Percentiles rank a stretch among this genome's conserved stretches.
Conservation (phyloP, 805 yeast genomes). For the Cyberlindnera saturnus region DNA sequence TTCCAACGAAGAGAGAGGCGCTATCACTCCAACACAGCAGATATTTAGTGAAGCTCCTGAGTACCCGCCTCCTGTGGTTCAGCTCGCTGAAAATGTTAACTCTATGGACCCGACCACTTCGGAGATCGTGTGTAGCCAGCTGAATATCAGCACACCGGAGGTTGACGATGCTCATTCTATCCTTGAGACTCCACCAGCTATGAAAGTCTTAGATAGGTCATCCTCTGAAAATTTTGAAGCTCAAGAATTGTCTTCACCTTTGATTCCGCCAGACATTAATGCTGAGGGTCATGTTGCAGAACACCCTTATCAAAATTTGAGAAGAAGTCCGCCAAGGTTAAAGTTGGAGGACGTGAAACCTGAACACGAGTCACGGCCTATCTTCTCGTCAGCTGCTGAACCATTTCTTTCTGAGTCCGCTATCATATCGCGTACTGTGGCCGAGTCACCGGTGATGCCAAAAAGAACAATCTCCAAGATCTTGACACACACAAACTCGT, state of each 20-base stretch:
- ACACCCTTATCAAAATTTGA: neutral
- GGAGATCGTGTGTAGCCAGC: slow-evolving; percentile 3
- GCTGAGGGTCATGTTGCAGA: too few relatives aligned
- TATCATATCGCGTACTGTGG: too few relatives aligned
- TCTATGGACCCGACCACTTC: slow-evolving; percentile 13
- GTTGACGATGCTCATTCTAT: neutral
- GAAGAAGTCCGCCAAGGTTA: neutral
- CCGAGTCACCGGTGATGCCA: neutral
- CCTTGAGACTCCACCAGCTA: too few relatives aligned
- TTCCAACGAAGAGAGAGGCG: neutral
- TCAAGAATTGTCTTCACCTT: too few relatives aligned
- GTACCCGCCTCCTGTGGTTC: slow-evolving; percentile 17
- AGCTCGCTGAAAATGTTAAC: slow-evolving; percentile 10
- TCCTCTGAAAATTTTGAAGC: too few relatives aligned
- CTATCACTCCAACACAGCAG: slow-evolving; percentile 18
- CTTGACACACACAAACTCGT: slow-evolving; percentile 12
- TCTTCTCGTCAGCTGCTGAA: too few relatives aligned
- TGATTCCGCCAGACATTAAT: too few relatives aligned
- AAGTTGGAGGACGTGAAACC: too few relatives aligned
- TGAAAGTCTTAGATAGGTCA: too few relatives aligned
- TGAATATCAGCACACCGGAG: slow-evolving; percentile 12
- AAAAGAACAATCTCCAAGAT: neutral
- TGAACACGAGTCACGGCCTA: too few relatives aligned
- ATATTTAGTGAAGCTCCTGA: slow-evolving; percentile 2
- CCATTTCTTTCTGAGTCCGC: too few relatives aligned